These are phyloP conservation scores for Boehmeria nivea DNA, from an alignment of 306 rosid genomes.

Conservation along the genomic window DNA sequence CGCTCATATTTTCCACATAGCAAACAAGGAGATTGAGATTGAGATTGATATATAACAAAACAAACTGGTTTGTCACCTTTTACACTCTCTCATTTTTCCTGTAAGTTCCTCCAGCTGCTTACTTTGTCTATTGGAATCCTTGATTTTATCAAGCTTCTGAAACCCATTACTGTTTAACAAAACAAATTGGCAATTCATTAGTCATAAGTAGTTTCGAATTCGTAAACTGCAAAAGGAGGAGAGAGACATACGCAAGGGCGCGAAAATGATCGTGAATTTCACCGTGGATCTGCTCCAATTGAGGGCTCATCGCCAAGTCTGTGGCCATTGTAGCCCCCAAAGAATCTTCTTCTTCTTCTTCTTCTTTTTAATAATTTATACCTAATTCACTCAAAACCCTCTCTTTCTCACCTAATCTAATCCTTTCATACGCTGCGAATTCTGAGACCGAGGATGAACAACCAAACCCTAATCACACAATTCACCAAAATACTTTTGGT, in stretches of 20 bases:
- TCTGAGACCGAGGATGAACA: too few species aligned
- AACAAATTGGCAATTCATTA: background rate
- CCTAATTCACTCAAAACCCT: too few species aligned
- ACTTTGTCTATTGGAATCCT: conserved; percentile 87
- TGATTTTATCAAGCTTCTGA: conserved; percentile 92
- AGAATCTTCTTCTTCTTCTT: too few species aligned
- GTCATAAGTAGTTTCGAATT: background rate
- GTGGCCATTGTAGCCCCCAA: conserved; percentile 54
- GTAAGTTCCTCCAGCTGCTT: conserved; percentile 95
- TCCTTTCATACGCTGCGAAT: too few species aligned
- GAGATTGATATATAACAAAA: conserved; percentile 13
- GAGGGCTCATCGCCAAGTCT: conserved; percentile 72
- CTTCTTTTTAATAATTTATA: too few species aligned
- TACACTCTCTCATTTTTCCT: conserved; percentile 91
- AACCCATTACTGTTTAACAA: conserved; percentile 74
- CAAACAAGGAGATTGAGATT: too few species aligned
- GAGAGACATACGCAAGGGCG: conserved; percentile 67
- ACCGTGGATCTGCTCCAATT: conserved; percentile 98
- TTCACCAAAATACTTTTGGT: too few species aligned
- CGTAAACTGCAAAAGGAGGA: background rate
- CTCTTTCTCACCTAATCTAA: too few species aligned
- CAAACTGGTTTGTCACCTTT: too few species aligned
- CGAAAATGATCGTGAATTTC: conserved; percentile 91
- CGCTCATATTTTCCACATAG: too few species aligned
- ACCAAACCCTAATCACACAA: too few species aligned